Evolutionary conservation across 352 stramenopile species (phyloP).

Genomic region (Globisporangium recalcitrans): DNA sequence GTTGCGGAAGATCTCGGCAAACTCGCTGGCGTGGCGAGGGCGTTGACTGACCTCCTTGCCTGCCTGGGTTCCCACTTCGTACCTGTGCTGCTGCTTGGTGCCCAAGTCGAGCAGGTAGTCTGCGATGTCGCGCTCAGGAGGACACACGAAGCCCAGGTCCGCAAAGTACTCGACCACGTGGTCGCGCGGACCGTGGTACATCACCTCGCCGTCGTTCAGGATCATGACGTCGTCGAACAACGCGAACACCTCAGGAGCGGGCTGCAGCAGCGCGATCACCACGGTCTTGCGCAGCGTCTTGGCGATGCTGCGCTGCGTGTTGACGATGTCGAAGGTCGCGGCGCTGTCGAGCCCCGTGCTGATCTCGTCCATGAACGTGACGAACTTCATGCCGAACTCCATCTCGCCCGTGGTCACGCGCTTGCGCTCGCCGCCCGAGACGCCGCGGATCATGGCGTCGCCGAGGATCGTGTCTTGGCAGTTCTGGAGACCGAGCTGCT

Average conservation of each 20-base stretch:
- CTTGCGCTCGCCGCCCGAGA: slow-evolving; percentile 89
- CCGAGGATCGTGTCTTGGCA: slow-evolving; percentile 57
- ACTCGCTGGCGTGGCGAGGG: too few species aligned
- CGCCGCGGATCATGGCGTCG: slow-evolving; percentile 48
- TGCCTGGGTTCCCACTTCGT: too few species aligned
- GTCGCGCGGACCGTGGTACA: too few species aligned
- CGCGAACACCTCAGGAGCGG: neutral
- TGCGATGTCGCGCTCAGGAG: too few species aligned
- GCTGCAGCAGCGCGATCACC: slow-evolving; percentile 53
- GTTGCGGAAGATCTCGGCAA: too few species aligned
- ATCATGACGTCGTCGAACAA: too few species aligned
- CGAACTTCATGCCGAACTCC: slow-evolving; percentile 58
- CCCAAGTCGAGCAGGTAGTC: too few species aligned
- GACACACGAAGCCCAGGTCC: too few species aligned
- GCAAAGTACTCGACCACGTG: too few species aligned
- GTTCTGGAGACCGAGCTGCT: slow-evolving; percentile 24
- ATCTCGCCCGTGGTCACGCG: slow-evolving; percentile 90
- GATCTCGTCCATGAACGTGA: slow-evolving; percentile 89
- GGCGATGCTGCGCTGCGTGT: slow-evolving; percentile 37
- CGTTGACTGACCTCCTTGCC: too few species aligned
- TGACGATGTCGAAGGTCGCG: slow-evolving; percentile 89
- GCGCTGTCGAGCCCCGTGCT: slow-evolving; percentile 87
- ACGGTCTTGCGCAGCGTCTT: slow-evolving; percentile 40
- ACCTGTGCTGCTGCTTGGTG: too few species aligned
- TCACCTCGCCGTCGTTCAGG: too few species aligned